Percentiles rank a stretch among this genome's conserved stretches.
Conservation (phyloP, 164 flowering plant species). For the Magnolia officinalis region DNA sequence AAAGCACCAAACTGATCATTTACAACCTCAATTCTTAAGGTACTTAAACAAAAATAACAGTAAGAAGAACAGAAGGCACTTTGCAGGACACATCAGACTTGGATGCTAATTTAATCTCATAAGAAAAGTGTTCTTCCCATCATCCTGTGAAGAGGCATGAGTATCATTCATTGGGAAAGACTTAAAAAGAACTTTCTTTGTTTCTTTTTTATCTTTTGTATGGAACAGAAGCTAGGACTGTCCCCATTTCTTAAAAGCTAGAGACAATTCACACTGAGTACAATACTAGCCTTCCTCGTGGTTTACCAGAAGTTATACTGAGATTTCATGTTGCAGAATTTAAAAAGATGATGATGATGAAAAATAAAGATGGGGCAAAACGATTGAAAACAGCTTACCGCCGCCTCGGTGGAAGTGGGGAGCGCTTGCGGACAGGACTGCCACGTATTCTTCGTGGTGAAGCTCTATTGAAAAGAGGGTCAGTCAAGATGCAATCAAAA, state of each 20-base stretch:
- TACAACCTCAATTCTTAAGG: too few species aligned
- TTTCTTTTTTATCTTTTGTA: too few species aligned
- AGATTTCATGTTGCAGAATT: background rate
- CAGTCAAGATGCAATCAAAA: constrained; percentile 4
- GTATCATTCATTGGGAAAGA: background rate
- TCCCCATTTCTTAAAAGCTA: background rate
- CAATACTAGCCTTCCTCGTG: background rate
- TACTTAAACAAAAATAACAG: too few species aligned
- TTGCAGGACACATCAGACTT: too few species aligned
- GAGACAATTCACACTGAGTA: background rate
- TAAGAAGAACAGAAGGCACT: too few species aligned
- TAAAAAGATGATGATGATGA: background rate
- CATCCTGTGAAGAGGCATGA: background rate
- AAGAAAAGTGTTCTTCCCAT: background rate
- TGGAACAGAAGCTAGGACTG: background rate
- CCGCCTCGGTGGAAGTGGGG: constrained; percentile 78
- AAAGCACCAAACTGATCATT: too few species aligned
- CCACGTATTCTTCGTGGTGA: constrained; percentile 82
- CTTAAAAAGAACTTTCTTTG: background rate
- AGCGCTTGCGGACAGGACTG: constrained; percentile 83
- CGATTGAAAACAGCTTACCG: constrained; percentile 40
- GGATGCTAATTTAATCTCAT: too few species aligned
- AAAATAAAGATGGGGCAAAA: background rate
- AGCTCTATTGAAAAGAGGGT: constrained; percentile 27
- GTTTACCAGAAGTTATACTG: too few species aligned